phyloP scores from a whole-genome alignment of 768 basidiomycete species.

The Suillus decipiens region DNA sequence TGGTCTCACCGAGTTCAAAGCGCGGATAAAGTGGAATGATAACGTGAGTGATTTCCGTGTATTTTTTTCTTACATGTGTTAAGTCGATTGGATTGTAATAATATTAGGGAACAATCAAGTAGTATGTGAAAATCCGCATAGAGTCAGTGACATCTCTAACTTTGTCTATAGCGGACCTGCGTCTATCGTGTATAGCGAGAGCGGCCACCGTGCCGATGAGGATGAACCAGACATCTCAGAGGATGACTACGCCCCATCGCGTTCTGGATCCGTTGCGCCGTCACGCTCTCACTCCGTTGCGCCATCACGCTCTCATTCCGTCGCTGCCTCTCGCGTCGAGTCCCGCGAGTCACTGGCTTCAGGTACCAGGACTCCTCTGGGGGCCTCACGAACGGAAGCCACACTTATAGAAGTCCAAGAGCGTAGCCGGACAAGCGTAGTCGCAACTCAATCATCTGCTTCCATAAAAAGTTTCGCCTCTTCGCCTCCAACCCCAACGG shows the following conservation, averaged over 20 bases:
- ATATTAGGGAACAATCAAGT: conserved; percentile 63
- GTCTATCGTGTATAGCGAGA: conserved; percentile 80
- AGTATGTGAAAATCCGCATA: conserved; percentile 47
- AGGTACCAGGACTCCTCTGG: conserved; percentile 34
- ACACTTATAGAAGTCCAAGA: conserved; percentile 32
- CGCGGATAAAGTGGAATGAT: conserved; percentile 81
- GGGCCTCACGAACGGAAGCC: conserved; percentile 27
- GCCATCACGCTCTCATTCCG: conserved; percentile 45
- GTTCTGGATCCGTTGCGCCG: conserved; percentile 35
- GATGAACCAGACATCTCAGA: conserved; percentile 70
- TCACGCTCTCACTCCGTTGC: conserved; percentile 49
- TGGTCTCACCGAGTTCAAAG: conserved; percentile 79
- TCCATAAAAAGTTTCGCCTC: conserved; percentile 13
- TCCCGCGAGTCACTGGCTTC: conserved; percentile 46
- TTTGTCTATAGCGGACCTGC: conserved; percentile 63
- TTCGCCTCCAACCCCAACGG: conserved; percentile 17
- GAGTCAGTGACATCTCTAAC: conserved; percentile 2
- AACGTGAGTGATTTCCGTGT: conserved; percentile 49
- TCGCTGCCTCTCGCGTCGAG: conserved; percentile 52
- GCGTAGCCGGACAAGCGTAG: conserved; percentile 25
- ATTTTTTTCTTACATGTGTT: conserved; percentile 5
- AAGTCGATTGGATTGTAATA: conserved; percentile 10
- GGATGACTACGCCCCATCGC: conserved; percentile 50
- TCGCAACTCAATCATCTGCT: conserved; percentile 22
- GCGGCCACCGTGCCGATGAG: conserved; percentile 72